These are phyloP conservation scores for Exophiala mesophila DNA, from an alignment of 2,329 filamentous ascomycete species.

Conservation along the genomic window DNA sequence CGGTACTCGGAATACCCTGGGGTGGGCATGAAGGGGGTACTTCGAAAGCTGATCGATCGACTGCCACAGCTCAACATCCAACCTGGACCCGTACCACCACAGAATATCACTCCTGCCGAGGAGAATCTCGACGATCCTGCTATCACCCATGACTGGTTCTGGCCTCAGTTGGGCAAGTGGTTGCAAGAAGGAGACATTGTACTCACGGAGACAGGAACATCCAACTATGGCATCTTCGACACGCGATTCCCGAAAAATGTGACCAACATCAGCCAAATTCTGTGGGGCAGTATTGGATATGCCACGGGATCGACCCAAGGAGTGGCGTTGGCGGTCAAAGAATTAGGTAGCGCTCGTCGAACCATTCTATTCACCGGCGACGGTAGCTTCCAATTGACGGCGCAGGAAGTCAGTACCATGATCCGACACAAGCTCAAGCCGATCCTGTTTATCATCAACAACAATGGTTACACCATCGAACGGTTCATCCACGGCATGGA, in stretches of 20 bases:
- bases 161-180: constrained; percentile 54
- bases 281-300: constrained; percentile 58
- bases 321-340: constrained; percentile 51
- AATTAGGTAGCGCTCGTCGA: constrained; percentile 50
- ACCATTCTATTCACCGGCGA: constrained; percentile 58
- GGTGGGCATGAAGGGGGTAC: constrained; percentile 71
- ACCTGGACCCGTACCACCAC: constrained; percentile 51
- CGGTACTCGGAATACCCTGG: constrained; percentile 75
- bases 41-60: constrained; percentile 62
- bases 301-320: constrained; percentile 56
- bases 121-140: constrained; percentile 30
- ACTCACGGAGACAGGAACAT: constrained; percentile 57
- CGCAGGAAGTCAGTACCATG: constrained; percentile 62
- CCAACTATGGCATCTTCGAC: constrained; percentile 51
- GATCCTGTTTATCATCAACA: constrained; percentile 53
- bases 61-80: constrained; percentile 54
- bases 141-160: constrained; percentile 55
- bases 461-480: constrained; percentile 57
- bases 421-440: constrained; percentile 50
- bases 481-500: constrained; percentile 52
- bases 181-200: constrained; percentile 52
- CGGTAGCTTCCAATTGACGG: constrained; percentile 62
- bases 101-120: constrained; percentile 47
- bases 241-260: constrained; percentile 48
- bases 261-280: constrained; percentile 48